These are phyloP conservation scores for Zygosaccharomyces kombuchaensis DNA, from an alignment of 805 yeast genomes.

Conservation along the genomic window DNA sequence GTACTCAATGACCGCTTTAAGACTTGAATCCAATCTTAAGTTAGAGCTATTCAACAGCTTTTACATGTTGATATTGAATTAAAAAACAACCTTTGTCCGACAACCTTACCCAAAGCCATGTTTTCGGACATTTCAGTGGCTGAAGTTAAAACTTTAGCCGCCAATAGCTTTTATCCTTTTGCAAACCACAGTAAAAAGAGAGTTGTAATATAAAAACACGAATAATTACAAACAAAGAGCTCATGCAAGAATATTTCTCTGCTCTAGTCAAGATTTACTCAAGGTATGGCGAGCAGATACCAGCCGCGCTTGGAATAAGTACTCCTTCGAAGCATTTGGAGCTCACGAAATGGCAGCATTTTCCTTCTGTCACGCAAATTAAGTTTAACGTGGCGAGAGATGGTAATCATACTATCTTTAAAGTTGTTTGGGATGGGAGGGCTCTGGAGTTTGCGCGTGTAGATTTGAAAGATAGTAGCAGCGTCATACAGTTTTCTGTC, in stretches of 20 bases:
- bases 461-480: conserved; percentile 1
- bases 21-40: no score
- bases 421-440: conserved; percentile 6
- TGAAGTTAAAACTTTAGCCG: neutral
- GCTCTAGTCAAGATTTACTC: conserved; percentile 20
- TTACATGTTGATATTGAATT: no score
- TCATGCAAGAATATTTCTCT: conserved; percentile 5
- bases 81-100: neutral
- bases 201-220: neutral
- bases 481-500: conserved; percentile 24
- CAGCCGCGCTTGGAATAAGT: conserved; percentile 26
- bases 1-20: no score
- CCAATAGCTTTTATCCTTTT: neutral
- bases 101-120: neutral
- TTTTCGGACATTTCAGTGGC: conserved; percentile 12
- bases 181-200: neutral
- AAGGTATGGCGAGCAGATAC: conserved; percentile 14
- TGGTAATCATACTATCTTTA: neutral
- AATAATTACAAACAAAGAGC: neutral
- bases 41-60: no score
- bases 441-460: conserved; percentile 6
- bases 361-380: conserved; percentile 10
- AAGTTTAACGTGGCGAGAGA: conserved; percentile 6
- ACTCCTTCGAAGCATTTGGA: conserved; percentile 12
- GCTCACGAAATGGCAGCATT: conserved; percentile 22